Conservation (phyloP, 176 grass and related monocot genomes). For the Triticum monococcum region DNA sequence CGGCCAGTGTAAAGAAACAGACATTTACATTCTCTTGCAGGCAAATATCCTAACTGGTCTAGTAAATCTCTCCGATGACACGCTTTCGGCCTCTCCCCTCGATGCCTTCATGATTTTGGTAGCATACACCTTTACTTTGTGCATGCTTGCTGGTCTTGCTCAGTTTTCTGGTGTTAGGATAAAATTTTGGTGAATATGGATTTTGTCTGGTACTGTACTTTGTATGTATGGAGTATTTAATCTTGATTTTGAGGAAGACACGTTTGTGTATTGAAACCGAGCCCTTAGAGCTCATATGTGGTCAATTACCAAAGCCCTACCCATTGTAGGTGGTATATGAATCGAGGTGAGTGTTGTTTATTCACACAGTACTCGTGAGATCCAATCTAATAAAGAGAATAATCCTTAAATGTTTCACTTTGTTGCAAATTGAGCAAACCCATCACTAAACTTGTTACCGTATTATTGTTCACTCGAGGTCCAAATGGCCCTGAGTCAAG, state of each 20-base stretch:
- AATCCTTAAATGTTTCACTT: no score
- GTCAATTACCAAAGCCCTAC: no score
- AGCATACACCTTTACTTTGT: constrained; percentile 65
- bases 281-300: no score
- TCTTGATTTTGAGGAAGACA: not conserved
- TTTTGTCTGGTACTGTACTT: not conserved
- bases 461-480: no score
- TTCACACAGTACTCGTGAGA: no score
- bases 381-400: no score
- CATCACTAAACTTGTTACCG: no score
- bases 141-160: constrained; percentile 44
- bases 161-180: constrained; percentile 64
- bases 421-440: no score
- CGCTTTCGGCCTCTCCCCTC: constrained; percentile 50
- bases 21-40: constrained; percentile 46
- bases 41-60: constrained; percentile 88
- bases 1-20: not conserved
- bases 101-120: constrained; percentile 57
- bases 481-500: no score
- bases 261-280: no score
- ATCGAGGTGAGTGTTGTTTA: no score
- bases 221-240: not conserved
- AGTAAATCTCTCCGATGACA: constrained; percentile 74
- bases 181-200: constrained; percentile 80
- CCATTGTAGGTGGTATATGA: no score